Conservation (phyloP, 116 monocot species). For the Iris pallida region DNA sequence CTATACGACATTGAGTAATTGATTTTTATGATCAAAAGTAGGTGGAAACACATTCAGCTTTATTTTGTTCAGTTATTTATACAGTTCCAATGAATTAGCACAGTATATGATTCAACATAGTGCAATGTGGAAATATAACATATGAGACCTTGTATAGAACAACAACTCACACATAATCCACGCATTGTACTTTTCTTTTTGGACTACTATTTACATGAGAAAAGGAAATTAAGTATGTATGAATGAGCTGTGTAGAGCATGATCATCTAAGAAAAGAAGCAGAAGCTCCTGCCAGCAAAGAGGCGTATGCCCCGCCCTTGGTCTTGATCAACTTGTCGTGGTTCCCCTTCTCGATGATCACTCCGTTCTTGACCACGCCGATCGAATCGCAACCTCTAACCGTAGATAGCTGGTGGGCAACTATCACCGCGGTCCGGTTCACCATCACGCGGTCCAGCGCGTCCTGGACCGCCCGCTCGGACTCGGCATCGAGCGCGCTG, state of each 20-base stretch:
- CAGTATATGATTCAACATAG: no score
- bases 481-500: conserved; percentile 39
- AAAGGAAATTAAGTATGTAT: background rate
- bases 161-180: no score
- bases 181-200: no score
- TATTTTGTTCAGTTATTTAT: no score
- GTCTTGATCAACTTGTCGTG: conserved; percentile 19
- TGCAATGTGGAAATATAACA: no score
- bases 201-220: no score
- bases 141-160: no score
- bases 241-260: no score
- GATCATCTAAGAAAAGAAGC: background rate
- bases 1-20: no score
- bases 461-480: conserved; percentile 10
- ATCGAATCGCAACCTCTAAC: conserved; percentile 33
- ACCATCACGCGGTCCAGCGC: conserved; percentile 6
- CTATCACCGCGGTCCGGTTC: conserved; percentile 27
- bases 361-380: conserved; percentile 33
- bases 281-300: background rate
- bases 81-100: no score
- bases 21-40: no score
- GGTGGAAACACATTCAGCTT: no score
- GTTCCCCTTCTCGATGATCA: conserved; percentile 29
- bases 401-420: conserved; percentile 35
- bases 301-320: conserved; percentile 15